Percentiles rank a stretch among this genome's conserved stretches.
These are phyloP conservation scores for Hyaloscypha variabilis DNA, from an alignment of 495 filamentous ascomycete genomes.

Conservation along the genomic window DNA sequence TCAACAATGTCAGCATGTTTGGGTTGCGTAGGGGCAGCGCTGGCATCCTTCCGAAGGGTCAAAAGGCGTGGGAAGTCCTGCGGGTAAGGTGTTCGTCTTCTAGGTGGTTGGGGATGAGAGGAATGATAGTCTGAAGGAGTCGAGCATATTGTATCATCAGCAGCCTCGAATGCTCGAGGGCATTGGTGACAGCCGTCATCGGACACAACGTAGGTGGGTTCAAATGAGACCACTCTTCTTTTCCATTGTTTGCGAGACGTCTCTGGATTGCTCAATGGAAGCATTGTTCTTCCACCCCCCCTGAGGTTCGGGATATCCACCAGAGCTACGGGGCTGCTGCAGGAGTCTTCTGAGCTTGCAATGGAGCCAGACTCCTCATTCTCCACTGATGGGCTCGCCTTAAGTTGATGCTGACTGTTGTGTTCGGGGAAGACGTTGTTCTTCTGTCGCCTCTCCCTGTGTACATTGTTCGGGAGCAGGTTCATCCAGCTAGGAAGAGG, in stretches of 20 bases:
- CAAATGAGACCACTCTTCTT: not conserved
- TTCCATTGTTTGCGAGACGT: not conserved
- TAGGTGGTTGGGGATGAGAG: not conserved
- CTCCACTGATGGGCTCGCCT: not conserved
- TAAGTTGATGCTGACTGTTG: not conserved
- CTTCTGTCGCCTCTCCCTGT: slow-evolving; percentile 17
- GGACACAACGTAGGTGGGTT: not conserved
- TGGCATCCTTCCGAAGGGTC: not conserved
- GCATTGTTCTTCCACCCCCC: not conserved
- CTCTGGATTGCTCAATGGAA: not conserved
- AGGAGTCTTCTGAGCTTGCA: not conserved
- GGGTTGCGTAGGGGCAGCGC: not conserved
- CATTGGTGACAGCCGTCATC: not conserved
- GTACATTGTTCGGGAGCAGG: slow-evolving; percentile 34
- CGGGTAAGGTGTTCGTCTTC: slow-evolving; percentile 4
- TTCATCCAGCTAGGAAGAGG: slow-evolving; percentile 50
- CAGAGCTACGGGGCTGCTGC: not conserved
- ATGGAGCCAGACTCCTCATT: not conserved
- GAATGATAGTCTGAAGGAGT: slow-evolving; percentile 22
- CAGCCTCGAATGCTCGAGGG: slow-evolving; percentile 3
- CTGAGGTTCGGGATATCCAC: slow-evolving; percentile 1
- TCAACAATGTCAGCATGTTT: not conserved
- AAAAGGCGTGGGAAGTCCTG: not conserved
- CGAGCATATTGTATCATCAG: slow-evolving; percentile 6
- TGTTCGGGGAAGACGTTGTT: not conserved